Base-by-base conservation (phyloP, 1,284 basidiomycete species). In the Blastosporella zonata region DNA sequence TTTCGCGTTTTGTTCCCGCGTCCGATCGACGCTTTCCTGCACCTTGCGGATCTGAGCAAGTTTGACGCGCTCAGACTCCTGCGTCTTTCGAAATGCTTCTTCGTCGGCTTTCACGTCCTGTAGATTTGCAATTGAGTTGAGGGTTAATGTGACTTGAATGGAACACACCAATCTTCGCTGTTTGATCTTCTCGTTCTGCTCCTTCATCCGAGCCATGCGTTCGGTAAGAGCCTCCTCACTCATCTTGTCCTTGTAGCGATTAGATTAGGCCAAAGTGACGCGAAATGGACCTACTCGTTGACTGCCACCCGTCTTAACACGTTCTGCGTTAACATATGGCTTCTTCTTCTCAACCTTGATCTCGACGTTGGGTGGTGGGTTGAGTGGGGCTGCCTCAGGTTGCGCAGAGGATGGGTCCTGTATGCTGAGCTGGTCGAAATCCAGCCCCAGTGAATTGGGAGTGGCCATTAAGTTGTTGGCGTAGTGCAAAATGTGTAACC, bases 161-260 rank as follows among this genome's bases (percentile, higher is more conserved):
- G 43, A 25, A 42, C 25, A 55, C 59, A 86, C 88, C 67, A 80
- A 58, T 61, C 84, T 73, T 50, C 87, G 74, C 61, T 86, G 84
- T 59, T 88, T 89, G 57, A 90, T 90, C 71, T 82, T 87, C 66
- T 87, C 85, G 59, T 90, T 90, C 66, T 89, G 83, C 58, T 86
- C 78, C 40, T 80, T 74, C 48, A 90, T 90, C 44, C 81, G 78
- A 31, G 73, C 77, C 82, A 90, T 91, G 29, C 82, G 77, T 59
- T 84, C 81, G 4, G 74, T 68, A 17, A 90, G 77, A 52, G 82
- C 86, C 59, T 87, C 86, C 40, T 86, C 80, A 31, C 77, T 82
- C 44, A 81, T 68, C 64, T 90, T 90, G 55, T 87, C 86, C 88
- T 90, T 60, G 49, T 47, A 36, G 38, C 34, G 34, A 49, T 43